Conservation (phyloP, 2,329 filamentous ascomycete species). For the Cladosporium sp. region DNA sequence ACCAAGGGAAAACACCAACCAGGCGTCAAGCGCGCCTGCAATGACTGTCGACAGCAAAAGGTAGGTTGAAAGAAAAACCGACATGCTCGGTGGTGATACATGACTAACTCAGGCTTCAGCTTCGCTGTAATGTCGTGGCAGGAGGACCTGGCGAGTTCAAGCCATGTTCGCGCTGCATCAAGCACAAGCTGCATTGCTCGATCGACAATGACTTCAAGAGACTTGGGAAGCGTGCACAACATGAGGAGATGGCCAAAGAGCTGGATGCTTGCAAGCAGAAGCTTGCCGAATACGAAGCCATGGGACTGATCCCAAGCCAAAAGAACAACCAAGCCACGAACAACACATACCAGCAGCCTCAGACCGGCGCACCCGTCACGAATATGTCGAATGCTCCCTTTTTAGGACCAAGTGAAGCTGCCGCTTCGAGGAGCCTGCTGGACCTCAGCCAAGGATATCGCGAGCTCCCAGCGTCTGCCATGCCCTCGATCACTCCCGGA, state of each 20-base stretch:
- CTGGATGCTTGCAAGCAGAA: constrained; percentile 55
- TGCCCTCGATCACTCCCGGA: constrained; percentile 51
- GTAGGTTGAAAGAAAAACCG: constrained; percentile 42
- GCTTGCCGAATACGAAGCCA: constrained; percentile 27
- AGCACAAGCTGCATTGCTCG: constrained; percentile 76
- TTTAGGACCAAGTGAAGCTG: constrained; percentile 34
- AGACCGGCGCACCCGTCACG: constrained; percentile 22
- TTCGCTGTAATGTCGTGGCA: constrained; percentile 80
- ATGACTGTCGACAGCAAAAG: constrained; percentile 83
- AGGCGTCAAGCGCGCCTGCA: constrained; percentile 72
- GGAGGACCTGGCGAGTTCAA: constrained; percentile 61
- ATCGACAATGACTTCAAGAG: constrained; percentile 88
- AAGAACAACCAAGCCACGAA: not conserved
- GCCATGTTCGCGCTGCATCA: constrained; percentile 71
- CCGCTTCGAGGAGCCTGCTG: constrained; percentile 33
- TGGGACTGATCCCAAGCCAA: constrained; percentile 26
- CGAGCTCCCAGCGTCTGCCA: constrained; percentile 39
- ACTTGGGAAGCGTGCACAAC: constrained; percentile 74
- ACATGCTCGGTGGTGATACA: constrained; percentile 14
- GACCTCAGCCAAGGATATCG: constrained; percentile 35
- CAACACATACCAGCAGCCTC: constrained; percentile 12
- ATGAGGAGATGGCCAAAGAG: constrained; percentile 83
- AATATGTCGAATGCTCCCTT: constrained; percentile 27
- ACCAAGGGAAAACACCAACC: constrained; percentile 28
- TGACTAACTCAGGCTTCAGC: constrained; percentile 41